Evolutionary conservation across 1,284 basidiomycete species (phyloP).

Genomic region (Ceratobasidium theobromae): DNA sequence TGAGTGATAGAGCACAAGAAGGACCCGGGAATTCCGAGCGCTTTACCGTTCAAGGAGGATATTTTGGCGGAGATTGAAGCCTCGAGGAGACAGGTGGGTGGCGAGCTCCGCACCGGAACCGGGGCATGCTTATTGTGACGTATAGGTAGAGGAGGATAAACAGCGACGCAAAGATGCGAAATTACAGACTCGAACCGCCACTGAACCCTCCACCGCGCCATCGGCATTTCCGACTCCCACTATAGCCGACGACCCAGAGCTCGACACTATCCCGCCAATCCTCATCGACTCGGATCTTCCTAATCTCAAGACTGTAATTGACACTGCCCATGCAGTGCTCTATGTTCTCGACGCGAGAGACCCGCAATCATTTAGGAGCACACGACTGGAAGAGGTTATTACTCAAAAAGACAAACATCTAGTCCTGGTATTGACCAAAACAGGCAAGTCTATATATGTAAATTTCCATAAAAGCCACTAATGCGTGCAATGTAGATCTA

Average conservation of each 20-base stretch:
- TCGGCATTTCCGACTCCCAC: not conserved
- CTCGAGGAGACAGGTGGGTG: constrained; percentile 4
- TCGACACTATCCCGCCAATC: constrained; percentile 42
- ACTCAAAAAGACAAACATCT: constrained; percentile 55
- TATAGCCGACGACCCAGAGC: not conserved
- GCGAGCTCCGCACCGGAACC: not conserved
- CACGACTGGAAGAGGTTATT: constrained; percentile 59
- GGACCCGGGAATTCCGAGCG: constrained; percentile 96
- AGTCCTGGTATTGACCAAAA: constrained; percentile 83
- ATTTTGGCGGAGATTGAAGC: constrained; percentile 86
- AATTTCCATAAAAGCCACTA: not conserved
- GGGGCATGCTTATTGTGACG: not conserved
- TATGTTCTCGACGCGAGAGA: constrained; percentile 87
- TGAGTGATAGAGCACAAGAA: constrained; percentile 48
- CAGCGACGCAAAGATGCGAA: constrained; percentile 56
- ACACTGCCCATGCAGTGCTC: constrained; percentile 81
- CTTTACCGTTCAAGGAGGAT: constrained; percentile 96
- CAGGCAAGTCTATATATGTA: constrained; percentile 57
- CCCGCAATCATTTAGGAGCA: constrained; percentile 68
- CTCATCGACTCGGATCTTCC: constrained; percentile 70
- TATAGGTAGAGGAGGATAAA: constrained; percentile 70
- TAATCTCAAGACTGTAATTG: constrained; percentile 70
- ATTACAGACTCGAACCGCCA: not conserved
- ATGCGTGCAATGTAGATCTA: constrained; percentile 56
- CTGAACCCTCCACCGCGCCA: not conserved